These are phyloP conservation scores for Gaertneriomyces semiglobifer DNA, from an alignment of 192 early-diverging fungal genomes.

Conservation along the genomic window DNA sequence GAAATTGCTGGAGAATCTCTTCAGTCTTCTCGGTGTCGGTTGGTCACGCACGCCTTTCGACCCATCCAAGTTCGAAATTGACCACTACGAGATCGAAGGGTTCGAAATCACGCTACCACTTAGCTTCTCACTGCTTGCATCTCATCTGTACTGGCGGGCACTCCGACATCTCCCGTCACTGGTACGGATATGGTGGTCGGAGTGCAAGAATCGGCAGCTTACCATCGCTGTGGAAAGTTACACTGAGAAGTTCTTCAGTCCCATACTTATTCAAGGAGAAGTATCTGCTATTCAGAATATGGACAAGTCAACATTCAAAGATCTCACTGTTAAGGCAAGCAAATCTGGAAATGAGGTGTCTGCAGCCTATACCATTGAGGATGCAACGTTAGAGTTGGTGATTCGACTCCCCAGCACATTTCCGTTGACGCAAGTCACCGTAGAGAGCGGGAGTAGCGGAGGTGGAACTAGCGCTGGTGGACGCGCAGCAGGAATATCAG, in stretches of 20 bases:
- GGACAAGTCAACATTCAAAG: slow-evolving; percentile 49
- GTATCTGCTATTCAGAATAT: slow-evolving; percentile 50
- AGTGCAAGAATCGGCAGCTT: slow-evolving; percentile 75
- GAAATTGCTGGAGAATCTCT: slow-evolving; percentile 60
- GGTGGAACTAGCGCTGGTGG: slow-evolving; percentile 38
- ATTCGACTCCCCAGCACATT: slow-evolving; percentile 66
- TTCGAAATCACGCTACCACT: slow-evolving; percentile 38
- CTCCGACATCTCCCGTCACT: slow-evolving; percentile 65
- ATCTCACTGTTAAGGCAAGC: slow-evolving; percentile 62
- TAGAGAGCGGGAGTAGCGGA: slow-evolving; percentile 50
- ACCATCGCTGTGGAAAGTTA: slow-evolving; percentile 69
- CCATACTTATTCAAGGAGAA: slow-evolving; percentile 60
- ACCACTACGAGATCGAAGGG: slow-evolving; percentile 57
- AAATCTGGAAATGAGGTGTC: slow-evolving; percentile 65
- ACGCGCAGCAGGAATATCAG: slow-evolving; percentile 62
- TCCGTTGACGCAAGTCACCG: slow-evolving; percentile 70
- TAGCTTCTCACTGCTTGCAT: slow-evolving; percentile 62
- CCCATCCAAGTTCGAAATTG: slow-evolving; percentile 64
- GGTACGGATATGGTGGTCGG: slow-evolving; percentile 75
- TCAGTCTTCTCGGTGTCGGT: slow-evolving; percentile 64
- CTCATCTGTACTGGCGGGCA: slow-evolving; percentile 68
- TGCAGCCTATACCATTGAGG: slow-evolving; percentile 73
- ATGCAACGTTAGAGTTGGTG: slow-evolving; percentile 70
- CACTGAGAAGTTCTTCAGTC: slow-evolving; percentile 70
- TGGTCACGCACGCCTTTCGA: slow-evolving; percentile 57